A percentile compares a stretch with the other conserved stretches of the same genome.
Evolutionary conservation across 345 rosid genomes (phyloP).

Genomic region (Diplotaxis tenuifolia): DNA sequence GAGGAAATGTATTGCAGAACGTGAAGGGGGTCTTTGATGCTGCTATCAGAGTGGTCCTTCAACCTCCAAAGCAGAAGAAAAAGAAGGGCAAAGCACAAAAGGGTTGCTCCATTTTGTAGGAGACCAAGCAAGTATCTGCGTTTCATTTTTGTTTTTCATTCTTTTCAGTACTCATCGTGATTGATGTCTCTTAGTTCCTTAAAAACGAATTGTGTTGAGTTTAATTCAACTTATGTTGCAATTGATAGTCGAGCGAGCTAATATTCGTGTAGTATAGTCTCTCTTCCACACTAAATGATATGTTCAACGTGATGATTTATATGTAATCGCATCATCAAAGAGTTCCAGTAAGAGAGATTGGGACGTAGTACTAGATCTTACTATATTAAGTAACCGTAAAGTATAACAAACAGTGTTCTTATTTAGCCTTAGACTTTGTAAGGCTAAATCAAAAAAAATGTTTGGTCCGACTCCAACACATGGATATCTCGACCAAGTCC

Average conservation of each 20-base stretch:
- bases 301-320: not conserved
- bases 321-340: not conserved
- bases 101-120: constrained; percentile 85
- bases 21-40: constrained; percentile 92
- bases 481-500: constrained; percentile 22
- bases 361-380: not conserved
- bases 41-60: constrained; percentile 90
- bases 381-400: constrained; percentile 16
- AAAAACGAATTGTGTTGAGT: not conserved
- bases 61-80: constrained; percentile 86
- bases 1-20: constrained; percentile 51
- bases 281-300: not conserved
- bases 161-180: constrained; percentile 16
- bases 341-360: not conserved
- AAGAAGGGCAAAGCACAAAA: constrained; percentile 83
- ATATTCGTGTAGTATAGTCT: not conserved
- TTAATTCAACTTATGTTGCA: constrained; percentile 17
- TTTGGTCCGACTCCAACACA: constrained; percentile 9
- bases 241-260: not conserved
- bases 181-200: constrained; percentile 10
- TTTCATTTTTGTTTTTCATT: constrained; percentile 19
- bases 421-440: not conserved
- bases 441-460: constrained; percentile 25
- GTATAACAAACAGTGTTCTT: constrained; percentile 27
- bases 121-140: constrained; percentile 8